These are phyloP conservation scores for Alternaria tenuissima DNA, from an alignment of 2,329 filamentous ascomycete genomes.

Conservation along the genomic window DNA sequence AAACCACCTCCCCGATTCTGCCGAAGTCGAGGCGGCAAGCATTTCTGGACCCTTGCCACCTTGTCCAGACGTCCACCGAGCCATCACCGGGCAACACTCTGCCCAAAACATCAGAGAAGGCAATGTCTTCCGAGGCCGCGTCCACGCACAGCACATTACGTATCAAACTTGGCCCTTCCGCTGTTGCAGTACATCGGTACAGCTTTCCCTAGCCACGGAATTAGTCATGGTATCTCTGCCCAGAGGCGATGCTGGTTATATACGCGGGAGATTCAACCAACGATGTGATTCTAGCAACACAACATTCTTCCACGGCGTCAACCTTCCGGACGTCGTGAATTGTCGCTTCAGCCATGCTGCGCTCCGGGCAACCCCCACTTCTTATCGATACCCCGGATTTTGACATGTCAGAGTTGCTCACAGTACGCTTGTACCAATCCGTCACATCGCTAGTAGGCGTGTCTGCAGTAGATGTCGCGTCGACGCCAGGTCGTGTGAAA, in stretches of 20 bases:
- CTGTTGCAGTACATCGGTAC: not conserved
- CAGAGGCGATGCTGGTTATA: not conserved
- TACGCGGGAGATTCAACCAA: not conserved
- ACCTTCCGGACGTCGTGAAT: not conserved
- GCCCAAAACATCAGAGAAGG: not conserved
- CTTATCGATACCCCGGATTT: conserved; percentile 41
- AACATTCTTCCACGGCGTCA: not conserved
- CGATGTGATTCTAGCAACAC: not conserved
- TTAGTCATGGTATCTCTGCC: not conserved
- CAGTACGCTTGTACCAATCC: conserved; percentile 41
- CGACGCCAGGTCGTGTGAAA: not conserved
- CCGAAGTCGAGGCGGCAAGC: conserved; percentile 25
- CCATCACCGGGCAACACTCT: not conserved
- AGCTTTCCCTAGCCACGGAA: not conserved
- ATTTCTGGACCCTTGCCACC: conserved; percentile 28
- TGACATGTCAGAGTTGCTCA: conserved; percentile 30
- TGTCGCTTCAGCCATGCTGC: conserved; percentile 18
- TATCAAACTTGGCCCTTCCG: not conserved
- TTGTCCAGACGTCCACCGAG: conserved; percentile 10
- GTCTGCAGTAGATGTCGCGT: not conserved
- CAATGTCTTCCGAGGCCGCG: not conserved
- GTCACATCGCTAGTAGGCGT: conserved; percentile 11
- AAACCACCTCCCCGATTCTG: conserved; percentile 33
- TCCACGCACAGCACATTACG: not conserved
- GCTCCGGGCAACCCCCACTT: conserved; percentile 25